Evolutionary conservation across 2,329 filamentous ascomycete species (phyloP), one percentile per base, ranked within the genome.

Genomic region (Calonectria honghensis): DNA sequence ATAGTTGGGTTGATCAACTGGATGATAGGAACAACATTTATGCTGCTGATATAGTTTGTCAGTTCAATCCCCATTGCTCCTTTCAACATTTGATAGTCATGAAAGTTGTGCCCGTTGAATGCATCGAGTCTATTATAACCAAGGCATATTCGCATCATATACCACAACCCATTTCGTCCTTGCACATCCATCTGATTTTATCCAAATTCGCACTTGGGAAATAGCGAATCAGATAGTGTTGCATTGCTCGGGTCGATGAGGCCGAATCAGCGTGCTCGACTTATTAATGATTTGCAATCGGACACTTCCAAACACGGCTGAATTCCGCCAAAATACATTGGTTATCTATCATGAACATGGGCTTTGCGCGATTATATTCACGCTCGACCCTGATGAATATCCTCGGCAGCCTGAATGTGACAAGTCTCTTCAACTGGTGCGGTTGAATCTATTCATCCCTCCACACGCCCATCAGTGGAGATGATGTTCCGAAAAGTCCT

Each of bases 361-460:
- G 18, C 52, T 3, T 31, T 20, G 31, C 16, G 31, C 18, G 16
- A 32, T n/a, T 35, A 35, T 57, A 11, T 6, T 32, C 18, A 18
- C 31, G 9, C 31, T n/a, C 52, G 29, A 32, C 9, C n/a, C 52
- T 35, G 4, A 32, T 20, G 29, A 57, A n/a, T n/a, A n/a, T 35
- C 52, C 16, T 10, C 6, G 16, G 29, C 35, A 10, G 29, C 52
- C 20, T 35, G 18, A 35, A 35, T 48, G 45, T 48, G 51, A 31
- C 51, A 31, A 54, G 51, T 54, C 51, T 20, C 27, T 54, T 54
- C 27, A 54, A 54, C 29, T 32, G 27, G 2, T 31, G 27, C 18
- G 32, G 29, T 54, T 54, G 51, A 54, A 54, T 54, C 27, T 54
- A 54, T 54, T 32, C 51, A 54, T 18, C 27, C 7, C 27, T 54